Percentiles rank a stretch among this genome's conserved stretches.
Conservation (phyloP, 805 yeast genomes). For the Metschnikowia baotianmanensis region DNA sequence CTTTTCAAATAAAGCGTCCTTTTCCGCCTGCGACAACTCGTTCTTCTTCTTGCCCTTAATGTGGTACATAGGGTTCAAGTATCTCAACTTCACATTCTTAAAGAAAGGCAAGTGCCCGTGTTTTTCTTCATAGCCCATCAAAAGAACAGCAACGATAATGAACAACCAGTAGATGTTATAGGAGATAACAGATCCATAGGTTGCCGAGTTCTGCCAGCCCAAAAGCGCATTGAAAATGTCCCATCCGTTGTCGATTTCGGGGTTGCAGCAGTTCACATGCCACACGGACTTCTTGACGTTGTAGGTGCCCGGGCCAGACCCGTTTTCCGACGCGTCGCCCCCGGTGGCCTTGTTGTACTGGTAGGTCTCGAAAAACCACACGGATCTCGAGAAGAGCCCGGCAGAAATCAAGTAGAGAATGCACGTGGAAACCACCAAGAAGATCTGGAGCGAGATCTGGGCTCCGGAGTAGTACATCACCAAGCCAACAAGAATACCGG, state of each 20-base stretch:
- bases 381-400: conserved; percentile 89
- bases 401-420: conserved; percentile 87
- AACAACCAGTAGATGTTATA: conserved; percentile 88
- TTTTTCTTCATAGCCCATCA: conserved; percentile 83
- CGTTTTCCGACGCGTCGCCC: conserved; percentile 92
- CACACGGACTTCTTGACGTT: conserved; percentile 77
- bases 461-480: conserved; percentile 82
- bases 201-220: conserved; percentile 98
- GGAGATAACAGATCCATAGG: conserved; percentile 84
- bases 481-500: conserved; percentile 72
- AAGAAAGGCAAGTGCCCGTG: conserved; percentile 74
- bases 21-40: conserved; percentile 52
- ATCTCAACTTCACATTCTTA: conserved; percentile 33
- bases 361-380: conserved; percentile 83
- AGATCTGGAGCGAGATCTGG: conserved; percentile 74
- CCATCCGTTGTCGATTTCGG: conserved; percentile 89
- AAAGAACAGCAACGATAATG: conserved; percentile 50
- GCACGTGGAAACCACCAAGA: conserved; percentile 83
- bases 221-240: conserved; percentile 90
- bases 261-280: conserved; percentile 98
- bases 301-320: conserved; percentile 94
- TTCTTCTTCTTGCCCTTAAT: conserved; percentile 65
- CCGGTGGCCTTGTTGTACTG: conserved; percentile 66
- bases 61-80: conserved; percentile 73
- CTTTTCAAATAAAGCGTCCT: conserved; percentile 47